Conservation (phyloP, 305 asterid species). For the Lippia alba region DNA sequence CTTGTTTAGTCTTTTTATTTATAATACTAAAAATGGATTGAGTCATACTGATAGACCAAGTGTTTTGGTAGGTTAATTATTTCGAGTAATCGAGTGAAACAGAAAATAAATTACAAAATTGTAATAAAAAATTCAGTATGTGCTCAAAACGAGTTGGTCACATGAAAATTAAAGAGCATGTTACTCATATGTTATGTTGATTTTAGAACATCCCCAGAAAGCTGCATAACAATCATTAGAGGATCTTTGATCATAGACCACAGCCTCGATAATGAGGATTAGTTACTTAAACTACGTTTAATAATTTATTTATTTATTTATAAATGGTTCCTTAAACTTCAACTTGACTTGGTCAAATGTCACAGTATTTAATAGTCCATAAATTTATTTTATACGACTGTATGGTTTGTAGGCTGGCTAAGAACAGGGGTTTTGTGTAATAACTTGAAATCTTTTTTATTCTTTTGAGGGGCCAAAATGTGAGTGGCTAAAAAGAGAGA, state of each 20-base stretch:
- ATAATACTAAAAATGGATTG: too few species aligned
- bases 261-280: not conserved
- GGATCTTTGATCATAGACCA: not conserved
- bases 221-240: not conserved
- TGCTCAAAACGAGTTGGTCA: too few species aligned
- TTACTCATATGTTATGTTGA: too few species aligned
- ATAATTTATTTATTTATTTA: too few species aligned
- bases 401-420: not conserved
- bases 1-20: too few species aligned
- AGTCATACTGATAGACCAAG: too few species aligned
- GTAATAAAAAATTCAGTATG: too few species aligned
- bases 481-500: not conserved
- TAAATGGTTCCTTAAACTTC: not conserved
- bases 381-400: not conserved
- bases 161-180: too few species aligned
- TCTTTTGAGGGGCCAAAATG: constrained; percentile 36
- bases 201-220: too few species aligned
- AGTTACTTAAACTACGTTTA: not conserved
- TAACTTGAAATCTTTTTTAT: constrained; percentile 26
- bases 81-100: too few species aligned
- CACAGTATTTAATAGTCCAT: not conserved
- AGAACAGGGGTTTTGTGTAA: constrained; percentile 1
- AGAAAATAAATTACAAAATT: too few species aligned
- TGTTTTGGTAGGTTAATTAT: too few species aligned
- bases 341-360: constrained; percentile 33